A percentile compares a stretch with the other conserved stretches of the same genome.
phyloP scores from a whole-genome alignment of 352 stramenopile genomes.

The Pythium phragmiticola region DNA sequence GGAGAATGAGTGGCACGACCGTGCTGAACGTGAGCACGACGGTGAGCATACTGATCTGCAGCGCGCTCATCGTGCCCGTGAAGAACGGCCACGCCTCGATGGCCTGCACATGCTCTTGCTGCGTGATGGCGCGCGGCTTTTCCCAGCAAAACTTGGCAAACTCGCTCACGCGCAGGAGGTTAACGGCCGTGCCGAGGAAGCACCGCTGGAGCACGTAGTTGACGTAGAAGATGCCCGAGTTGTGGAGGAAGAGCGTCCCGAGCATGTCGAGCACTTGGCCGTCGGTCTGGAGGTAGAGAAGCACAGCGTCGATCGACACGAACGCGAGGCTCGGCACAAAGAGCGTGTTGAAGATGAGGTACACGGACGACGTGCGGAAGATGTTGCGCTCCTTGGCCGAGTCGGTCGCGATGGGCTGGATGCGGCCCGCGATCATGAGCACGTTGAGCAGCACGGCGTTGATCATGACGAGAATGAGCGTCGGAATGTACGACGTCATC shows the following conservation, averaged over 20 bases:
- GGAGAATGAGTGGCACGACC: constrained; percentile 81
- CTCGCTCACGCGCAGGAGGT: constrained; percentile 73
- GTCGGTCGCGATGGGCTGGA: constrained; percentile 83
- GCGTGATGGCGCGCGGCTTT: constrained; percentile 75
- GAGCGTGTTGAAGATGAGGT: constrained; percentile 89
- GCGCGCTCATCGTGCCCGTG: constrained; percentile 77
- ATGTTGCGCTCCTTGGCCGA: constrained; percentile 85
- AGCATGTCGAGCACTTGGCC: constrained; percentile 80
- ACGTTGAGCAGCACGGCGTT: constrained; percentile 86
- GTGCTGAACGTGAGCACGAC: constrained; percentile 86
- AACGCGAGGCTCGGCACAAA: constrained; percentile 85
- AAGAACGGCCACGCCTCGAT: constrained; percentile 82
- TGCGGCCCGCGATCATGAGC: constrained; percentile 72
- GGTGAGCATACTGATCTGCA: constrained; percentile 84
- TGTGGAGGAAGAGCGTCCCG: constrained; percentile 83
- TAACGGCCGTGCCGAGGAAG: constrained; percentile 78
- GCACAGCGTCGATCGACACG: constrained; percentile 82
- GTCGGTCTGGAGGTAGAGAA: constrained; percentile 74
- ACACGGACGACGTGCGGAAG: constrained; percentile 70
- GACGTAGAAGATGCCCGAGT: constrained; percentile 88
- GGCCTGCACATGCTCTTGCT: constrained; percentile 60
- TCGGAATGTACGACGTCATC: constrained; percentile 76
- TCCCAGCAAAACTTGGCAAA: constrained; percentile 80
- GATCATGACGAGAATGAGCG: constrained; percentile 87
- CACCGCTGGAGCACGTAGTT: constrained; percentile 85